Base-by-base conservation (phyloP, 352 stramenopile species). In the Discostella stelligera region DNA sequence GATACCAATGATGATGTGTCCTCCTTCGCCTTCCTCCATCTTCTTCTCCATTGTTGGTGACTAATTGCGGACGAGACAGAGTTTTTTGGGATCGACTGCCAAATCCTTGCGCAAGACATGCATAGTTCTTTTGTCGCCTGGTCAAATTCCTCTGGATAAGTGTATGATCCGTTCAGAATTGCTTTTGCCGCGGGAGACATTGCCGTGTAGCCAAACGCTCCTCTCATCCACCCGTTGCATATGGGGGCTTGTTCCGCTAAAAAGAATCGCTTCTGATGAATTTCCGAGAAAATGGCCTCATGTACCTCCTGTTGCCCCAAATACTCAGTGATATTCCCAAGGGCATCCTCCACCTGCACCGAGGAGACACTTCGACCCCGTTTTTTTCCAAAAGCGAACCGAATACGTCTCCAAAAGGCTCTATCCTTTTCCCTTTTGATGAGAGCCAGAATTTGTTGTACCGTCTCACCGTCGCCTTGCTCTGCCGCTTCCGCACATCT, bases 401-500 rank as follows among this genome's bases (percentile, higher is more conserved):
- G 54, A 7, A 69, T 8, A 4, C 44, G 41, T 23, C 41, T 13
- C 61, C 61, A 69, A n/a, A 69, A 69, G 10, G 11, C 13, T 50
- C 61, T 21, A n/a, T 69, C 20, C 32, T 69, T 69, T 27, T 69
- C 61, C 14, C 46, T 39, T 44, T 69, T 9, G 8, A 69, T 58
- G 7, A 69, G 13, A 2, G 25, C 61, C 10, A 69, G 21, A 9
- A 58, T 69, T 23, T 69, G 5, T 5, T 32, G 27, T 32, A 32
- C n/a, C n/a, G 27, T 23, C 23, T 59, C 30, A 56, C 41, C 20
- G 41, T 48, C 60, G 21, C 44, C 18, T 14, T 55, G 16, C 48
- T 20, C 20, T 18, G n/a, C 48, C 6, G 48, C 48, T 1, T 21
- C 8, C 5, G 6, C 11, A 14, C 18, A 21, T 21, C 48, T 10